phyloP scores from a whole-genome alignment of 768 basidiomycete genomes.

The Pilatotrama ljubarskyi region DNA sequence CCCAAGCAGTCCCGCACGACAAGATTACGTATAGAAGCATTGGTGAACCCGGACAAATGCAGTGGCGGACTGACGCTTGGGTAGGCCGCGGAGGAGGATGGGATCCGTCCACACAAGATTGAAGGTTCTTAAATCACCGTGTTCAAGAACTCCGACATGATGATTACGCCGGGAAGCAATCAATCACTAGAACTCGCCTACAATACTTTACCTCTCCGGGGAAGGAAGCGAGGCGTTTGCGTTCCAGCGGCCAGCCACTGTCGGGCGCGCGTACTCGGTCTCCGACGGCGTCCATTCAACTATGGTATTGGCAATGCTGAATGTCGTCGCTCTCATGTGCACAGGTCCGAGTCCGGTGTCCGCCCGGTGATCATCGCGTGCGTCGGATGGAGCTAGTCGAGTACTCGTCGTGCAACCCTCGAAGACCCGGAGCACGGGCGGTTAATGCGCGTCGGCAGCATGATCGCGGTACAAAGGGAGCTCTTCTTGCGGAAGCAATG shows the following conservation, averaged over 20 bases:
- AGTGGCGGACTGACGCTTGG: not conserved
- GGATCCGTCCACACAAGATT: too few relatives aligned
- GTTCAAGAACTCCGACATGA: not conserved
- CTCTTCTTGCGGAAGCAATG: not conserved
- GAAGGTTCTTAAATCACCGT: not conserved
- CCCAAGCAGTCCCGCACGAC: not conserved
- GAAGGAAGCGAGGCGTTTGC: not conserved
- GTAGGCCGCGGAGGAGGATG: not conserved
- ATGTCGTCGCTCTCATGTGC: too few relatives aligned
- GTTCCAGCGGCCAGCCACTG: not conserved
- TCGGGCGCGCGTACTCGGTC: not conserved
- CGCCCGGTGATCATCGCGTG: not conserved
- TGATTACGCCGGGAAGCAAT: not conserved
- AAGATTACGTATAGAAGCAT: constrained; percentile 8
- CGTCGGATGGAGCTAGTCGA: not conserved
- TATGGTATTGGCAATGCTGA: too few relatives aligned
- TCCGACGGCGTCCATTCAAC: too few relatives aligned
- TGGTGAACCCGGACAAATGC: too few relatives aligned
- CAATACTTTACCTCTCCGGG: too few relatives aligned
- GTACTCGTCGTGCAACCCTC: not conserved
- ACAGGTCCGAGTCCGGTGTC: not conserved
- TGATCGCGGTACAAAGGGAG: not conserved
- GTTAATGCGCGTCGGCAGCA: not conserved
- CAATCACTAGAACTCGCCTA: not conserved
- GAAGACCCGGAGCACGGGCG: not conserved